These are phyloP conservation scores for Suhomyces terraborum DNA, from an alignment of 1,139 yeast species.

Conservation along the genomic window DNA sequence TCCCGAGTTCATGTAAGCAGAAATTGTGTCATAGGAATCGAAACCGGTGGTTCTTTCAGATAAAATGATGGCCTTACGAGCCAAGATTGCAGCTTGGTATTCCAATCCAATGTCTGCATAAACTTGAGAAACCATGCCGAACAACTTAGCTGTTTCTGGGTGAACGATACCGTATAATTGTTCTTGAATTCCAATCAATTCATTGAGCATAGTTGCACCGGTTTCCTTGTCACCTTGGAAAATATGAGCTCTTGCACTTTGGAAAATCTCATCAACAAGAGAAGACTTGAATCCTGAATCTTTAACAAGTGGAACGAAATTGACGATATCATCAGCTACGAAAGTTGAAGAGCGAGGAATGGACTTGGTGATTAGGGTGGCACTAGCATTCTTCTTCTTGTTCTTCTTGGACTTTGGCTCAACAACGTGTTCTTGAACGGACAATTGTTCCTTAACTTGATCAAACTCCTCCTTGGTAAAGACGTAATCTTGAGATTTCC, in stretches of 20 bases:
- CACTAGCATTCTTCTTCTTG: slow-evolving; percentile 32
- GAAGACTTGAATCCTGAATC: slow-evolving; percentile 67
- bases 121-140: slow-evolving; percentile 63
- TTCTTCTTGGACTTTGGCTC: slow-evolving; percentile 25
- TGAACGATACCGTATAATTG: slow-evolving; percentile 85
- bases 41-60: slow-evolving; percentile 80
- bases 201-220: slow-evolving; percentile 62
- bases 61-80: slow-evolving; percentile 71
- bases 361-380: slow-evolving; percentile 23
- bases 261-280: slow-evolving; percentile 77
- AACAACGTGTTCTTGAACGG: slow-evolving; percentile 20
- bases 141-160: slow-evolving; percentile 74
- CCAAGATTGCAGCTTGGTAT: slow-evolving; percentile 63
- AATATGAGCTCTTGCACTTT: slow-evolving; percentile 61
- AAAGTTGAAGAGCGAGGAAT: slow-evolving; percentile 45
- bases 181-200: slow-evolving; percentile 72
- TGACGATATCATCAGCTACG: slow-evolving; percentile 60
- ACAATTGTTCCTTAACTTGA: slow-evolving; percentile 24
- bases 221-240: slow-evolving; percentile 45
- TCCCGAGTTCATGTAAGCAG: slow-evolving; percentile 75
- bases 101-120: slow-evolving; percentile 63
- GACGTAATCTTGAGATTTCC: slow-evolving; percentile 58
- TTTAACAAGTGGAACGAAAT: slow-evolving; percentile 73
- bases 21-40: slow-evolving; percentile 76
- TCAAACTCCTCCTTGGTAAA: slow-evolving; percentile 53